Evolutionary conservation across 805 yeast species (phyloP), one percentile per base, ranked within the genome.

Genomic region (Ogataea kodamae): DNA sequence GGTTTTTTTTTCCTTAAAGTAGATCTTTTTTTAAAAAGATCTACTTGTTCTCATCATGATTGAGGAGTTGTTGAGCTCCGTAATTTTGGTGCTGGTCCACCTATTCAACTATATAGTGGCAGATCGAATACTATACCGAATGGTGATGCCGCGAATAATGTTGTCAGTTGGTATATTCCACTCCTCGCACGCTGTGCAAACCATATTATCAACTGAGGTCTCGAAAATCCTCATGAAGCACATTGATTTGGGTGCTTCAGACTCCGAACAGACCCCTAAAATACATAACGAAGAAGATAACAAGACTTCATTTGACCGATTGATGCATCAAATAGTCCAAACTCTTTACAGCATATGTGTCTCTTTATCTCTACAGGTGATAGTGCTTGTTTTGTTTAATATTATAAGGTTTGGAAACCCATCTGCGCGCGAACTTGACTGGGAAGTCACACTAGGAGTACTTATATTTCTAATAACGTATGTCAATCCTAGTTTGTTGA

Each of bases 401-500:
- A 50, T 58, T 17, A 30, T 48, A 9, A 37, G 44, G 7, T 34
- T 52, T 7, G 43, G 54, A 8, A 43, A 52, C 33, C 27, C 49
- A 4, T 47, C 49, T 1, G 30, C 59, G 2, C 50, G 66, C 11
- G 43, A 62, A 29, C 17, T 50, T 9, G 54, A 65, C 24, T 68
- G 74, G 60, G 57, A 59, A 25, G 10, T 64, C 15, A 62, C 68
- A 18, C 54, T 73, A 17, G 57, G 64, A 23, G 30, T 53, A 6
- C 48, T 72, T 26, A 63, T 68, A 18, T 31, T 68, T 7, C 48
- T 67, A 5, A 54, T 71, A 13, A 56, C 68, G 3, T 54, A 67
- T 13, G 39, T 68, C n/a, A 61, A 64, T 28, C 80, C 80, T n/a
- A 57, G 64, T 18, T 38, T 63, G 24, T 25, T 46, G n/a, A 38